These are phyloP conservation scores for Verticillium nonalfalfae DNA, from an alignment of 2,329 filamentous ascomycete genomes.

Conservation along the genomic window DNA sequence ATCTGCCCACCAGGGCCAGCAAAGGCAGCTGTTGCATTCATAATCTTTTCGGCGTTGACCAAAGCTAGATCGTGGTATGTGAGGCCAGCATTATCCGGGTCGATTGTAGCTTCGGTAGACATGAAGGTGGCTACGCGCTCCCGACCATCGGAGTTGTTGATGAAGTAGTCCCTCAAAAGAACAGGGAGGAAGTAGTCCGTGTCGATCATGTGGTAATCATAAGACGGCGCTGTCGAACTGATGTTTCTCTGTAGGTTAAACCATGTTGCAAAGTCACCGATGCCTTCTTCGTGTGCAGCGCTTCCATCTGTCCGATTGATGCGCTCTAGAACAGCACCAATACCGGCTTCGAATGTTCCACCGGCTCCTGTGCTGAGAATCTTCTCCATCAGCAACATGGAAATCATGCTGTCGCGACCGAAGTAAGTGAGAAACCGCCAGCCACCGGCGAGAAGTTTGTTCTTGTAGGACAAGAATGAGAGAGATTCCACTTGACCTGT, in stretches of 20 bases:
- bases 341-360: slow-evolving; percentile 54
- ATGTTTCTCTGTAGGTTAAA: slow-evolving; percentile 48
- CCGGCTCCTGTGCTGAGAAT: slow-evolving; percentile 49
- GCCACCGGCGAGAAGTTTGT: slow-evolving; percentile 57
- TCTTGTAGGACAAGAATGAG: slow-evolving; percentile 56
- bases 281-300: slow-evolving; percentile 59
- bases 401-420: slow-evolving; percentile 59
- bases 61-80: slow-evolving; percentile 45
- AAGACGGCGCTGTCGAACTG: slow-evolving; percentile 43
- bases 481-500: slow-evolving; percentile 43
- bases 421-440: slow-evolving; percentile 65
- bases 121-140: slow-evolving; percentile 27
- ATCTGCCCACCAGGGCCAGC: slow-evolving; percentile 35
- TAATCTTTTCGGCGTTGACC: slow-evolving; percentile 50
- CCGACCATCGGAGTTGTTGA: slow-evolving; percentile 31
- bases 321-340: slow-evolving; percentile 53
- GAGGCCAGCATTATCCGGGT: slow-evolving; percentile 43
- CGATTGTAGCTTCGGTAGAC: slow-evolving; percentile 36
- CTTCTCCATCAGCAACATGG: slow-evolving; percentile 49
- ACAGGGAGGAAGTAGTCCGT: slow-evolving; percentile 56
- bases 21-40: slow-evolving; percentile 49
- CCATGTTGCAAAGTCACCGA: slow-evolving; percentile 59
- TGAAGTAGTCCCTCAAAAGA: slow-evolving; percentile 52
- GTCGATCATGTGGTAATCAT: slow-evolving; percentile 57
- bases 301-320: slow-evolving; percentile 53